phyloP scores from a whole-genome alignment of 306 rosid genomes.

The Betula pendula region DNA sequence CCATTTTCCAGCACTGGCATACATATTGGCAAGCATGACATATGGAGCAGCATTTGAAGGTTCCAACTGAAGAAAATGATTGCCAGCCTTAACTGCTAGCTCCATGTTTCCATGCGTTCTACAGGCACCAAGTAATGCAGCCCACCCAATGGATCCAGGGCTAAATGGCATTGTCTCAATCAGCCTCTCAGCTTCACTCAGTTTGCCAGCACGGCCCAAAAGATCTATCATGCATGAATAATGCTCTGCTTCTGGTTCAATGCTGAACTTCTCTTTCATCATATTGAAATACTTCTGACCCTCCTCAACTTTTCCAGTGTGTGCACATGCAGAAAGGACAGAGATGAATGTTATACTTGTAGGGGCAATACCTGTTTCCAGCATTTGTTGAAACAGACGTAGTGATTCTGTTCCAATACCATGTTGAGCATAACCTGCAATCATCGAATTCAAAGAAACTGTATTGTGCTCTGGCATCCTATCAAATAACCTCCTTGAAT shows the following conservation, averaged over 20 bases:
- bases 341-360: conserved; percentile 68
- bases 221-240: conserved; percentile 88
- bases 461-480: conserved; percentile 66
- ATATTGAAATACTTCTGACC: conserved; percentile 64
- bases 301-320: conserved; percentile 74
- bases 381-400: conserved; percentile 63
- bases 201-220: conserved; percentile 74
- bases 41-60: conserved; percentile 69
- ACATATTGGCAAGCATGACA: conserved; percentile 63
- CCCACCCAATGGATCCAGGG: conserved; percentile 74
- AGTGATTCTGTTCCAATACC: conserved; percentile 64
- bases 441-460: conserved; percentile 69
- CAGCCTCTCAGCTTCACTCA: conserved; percentile 64
- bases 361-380: conserved; percentile 51
- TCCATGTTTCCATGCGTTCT: conserved; percentile 79
- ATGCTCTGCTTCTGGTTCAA: conserved; percentile 73
- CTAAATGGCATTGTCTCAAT: conserved; percentile 71
- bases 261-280: conserved; percentile 72
- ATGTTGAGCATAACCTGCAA: conserved; percentile 79
- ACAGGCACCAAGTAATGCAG: conserved; percentile 80
- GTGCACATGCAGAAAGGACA: conserved; percentile 75
- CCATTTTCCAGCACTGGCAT: conserved; percentile 70
- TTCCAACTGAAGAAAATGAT: conserved; percentile 56
- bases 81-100: conserved; percentile 72
- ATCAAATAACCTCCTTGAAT: conserved; percentile 70